Base-by-base conservation (phyloP, 768 basidiomycete species). In the Tulasnella sp. region DNA sequence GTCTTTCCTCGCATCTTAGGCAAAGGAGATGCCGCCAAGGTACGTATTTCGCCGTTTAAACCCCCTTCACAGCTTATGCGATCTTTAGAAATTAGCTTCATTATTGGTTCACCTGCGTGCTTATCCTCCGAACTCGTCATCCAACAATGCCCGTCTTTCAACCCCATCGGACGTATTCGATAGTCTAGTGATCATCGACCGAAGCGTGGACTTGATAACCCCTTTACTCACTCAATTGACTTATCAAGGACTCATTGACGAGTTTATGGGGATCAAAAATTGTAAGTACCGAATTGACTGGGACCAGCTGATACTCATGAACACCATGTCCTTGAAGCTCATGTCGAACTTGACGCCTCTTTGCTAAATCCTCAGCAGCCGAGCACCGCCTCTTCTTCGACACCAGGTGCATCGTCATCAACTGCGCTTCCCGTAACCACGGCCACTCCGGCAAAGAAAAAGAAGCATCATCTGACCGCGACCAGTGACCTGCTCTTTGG, bases 171-270 rank as follows among this genome's bases (percentile, higher is more conserved):
- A 76, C 13, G 76, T 71, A 45, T 73, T 98, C 48, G 95, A 99
- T 62, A 81, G 79, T 12, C 67, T 98, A 53, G 81, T 99, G 57
- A 72, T 98, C 32, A 59, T 99, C 52, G 95, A 99, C 64, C 79
- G 95, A 42, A 78, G 80, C 29, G 79, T 85, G 8, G 95, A 99
- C 61, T 85, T 96, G 84, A 79, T 98, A 53, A 95, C 95, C 0
- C 90, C 95, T 1, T 70, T 98, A 45, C 75, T 93, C 40, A 98
- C 95, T 2, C 92, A 98, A 60, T 70, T 98, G 51, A 99, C 95
- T 0, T 98, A 98, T 58, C 84, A 98, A 63, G 95, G 95, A 16
- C 79, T 99, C 42, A 72, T 96, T 29, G 95, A 98, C 61, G 95
- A 99, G 64, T 67, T 89, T 31, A 71, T 95, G 41, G 85, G 88